Percentiles rank a stretch among this genome's conserved stretches.
These are phyloP conservation scores for Balamuthia mandrillaris DNA, from an alignment of 208 protist genomes.

Conservation along the genomic window DNA sequence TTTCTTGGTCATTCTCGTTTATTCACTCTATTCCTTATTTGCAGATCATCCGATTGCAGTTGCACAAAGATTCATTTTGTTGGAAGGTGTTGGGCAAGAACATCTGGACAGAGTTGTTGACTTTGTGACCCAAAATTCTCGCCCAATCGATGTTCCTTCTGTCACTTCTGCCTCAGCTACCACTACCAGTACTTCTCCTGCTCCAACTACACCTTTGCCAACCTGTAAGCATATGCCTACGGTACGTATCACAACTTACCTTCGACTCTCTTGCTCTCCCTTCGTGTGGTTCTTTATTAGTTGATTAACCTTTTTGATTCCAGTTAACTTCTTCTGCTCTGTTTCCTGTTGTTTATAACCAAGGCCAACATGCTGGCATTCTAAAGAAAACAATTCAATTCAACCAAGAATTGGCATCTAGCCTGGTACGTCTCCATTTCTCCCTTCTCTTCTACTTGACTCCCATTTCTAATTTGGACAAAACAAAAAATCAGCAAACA, in stretches of 20 bases:
- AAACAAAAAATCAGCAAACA: too few species aligned
- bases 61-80: not conserved
- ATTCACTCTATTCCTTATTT: not conserved
- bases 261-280: too few species aligned
- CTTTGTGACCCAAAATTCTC: not conserved
- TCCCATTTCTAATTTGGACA: too few species aligned
- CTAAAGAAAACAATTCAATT: slow-evolving; percentile 7
- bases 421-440: not conserved
- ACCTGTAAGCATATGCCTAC: not conserved
- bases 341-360: slow-evolving; percentile 1
- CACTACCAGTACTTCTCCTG: not conserved
- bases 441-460: too few species aligned
- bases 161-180: too few species aligned
- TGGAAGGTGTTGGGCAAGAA: not conserved
- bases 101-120: not conserved
- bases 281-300: not conserved
- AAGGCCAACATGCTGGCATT: slow-evolving; percentile 20
- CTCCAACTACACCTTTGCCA: not conserved
- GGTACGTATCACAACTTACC: too few species aligned
- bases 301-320: not conserved
- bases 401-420: not conserved
- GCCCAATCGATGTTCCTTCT: not conserved
- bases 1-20: too few species aligned
- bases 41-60: not conserved
- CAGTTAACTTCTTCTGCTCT: not conserved